A percentile compares a stretch with the other conserved stretches of the same genome.
Evolutionary conservation across 2,329 filamentous ascomycete species (phyloP).

Genomic region (Aspergillus bombycis): DNA sequence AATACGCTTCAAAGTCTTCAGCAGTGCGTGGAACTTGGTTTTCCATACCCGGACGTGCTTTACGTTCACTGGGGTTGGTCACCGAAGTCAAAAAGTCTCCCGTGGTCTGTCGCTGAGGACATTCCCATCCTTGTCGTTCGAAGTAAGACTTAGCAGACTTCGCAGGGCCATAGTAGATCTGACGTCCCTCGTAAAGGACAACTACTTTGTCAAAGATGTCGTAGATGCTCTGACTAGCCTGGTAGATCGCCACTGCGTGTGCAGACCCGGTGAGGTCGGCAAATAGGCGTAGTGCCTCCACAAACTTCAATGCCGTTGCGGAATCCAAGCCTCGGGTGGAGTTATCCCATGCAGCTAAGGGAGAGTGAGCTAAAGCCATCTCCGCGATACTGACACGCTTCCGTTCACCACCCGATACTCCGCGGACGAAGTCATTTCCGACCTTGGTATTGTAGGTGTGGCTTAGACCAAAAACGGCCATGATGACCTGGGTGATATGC

Average conservation of each 20-base stretch:
- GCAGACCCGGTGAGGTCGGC: conserved; percentile 50
- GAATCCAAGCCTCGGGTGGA: conserved; percentile 51
- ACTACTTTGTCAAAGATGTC: conserved; percentile 68
- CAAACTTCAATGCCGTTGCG: conserved; percentile 57
- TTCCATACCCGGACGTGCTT: conserved; percentile 61
- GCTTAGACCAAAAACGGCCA: conserved; percentile 41
- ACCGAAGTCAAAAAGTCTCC: conserved; percentile 70
- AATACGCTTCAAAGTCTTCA: conserved; percentile 66
- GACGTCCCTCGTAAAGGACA: conserved; percentile 71
- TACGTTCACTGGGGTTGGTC: conserved; percentile 64
- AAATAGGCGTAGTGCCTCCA: conserved; percentile 50
- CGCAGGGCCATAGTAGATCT: conserved; percentile 73
- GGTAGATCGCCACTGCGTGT: conserved; percentile 57
- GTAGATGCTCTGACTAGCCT: conserved; percentile 47
- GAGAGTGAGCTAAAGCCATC: conserved; percentile 48
- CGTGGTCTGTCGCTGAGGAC: conserved; percentile 66
- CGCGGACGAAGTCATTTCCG: conserved; percentile 58
- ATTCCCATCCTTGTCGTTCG: conserved; percentile 67
- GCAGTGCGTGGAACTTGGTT: conserved; percentile 65
- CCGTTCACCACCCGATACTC: conserved; percentile 62
- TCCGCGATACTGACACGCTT: conserved; percentile 66
- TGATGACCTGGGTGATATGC: conserved; percentile 47
- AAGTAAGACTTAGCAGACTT: conserved; percentile 65
- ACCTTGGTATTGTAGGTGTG: conserved; percentile 56
- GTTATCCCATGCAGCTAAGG: conserved; percentile 48